phyloP scores from a whole-genome alignment of 306 rosid species.

The Ceratonia siliqua region DNA sequence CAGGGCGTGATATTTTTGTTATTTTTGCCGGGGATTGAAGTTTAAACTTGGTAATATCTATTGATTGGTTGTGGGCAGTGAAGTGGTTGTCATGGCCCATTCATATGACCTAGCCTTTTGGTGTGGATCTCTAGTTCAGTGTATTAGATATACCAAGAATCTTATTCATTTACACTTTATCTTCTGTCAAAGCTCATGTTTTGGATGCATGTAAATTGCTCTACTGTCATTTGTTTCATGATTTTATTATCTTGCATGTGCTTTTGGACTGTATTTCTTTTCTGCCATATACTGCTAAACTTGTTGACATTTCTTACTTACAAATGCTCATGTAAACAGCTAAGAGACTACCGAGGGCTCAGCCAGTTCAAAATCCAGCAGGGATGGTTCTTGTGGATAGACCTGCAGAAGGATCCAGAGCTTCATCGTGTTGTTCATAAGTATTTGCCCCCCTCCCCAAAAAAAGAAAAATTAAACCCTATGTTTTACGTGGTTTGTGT shows the following conservation, averaged over 20 bases:
- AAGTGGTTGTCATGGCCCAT: background rate
- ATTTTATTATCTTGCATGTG: background rate
- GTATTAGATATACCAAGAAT: background rate
- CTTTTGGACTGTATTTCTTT: background rate
- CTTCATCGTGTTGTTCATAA: conserved; percentile 62
- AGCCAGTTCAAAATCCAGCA: conserved; percentile 63
- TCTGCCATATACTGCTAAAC: conserved; percentile 7
- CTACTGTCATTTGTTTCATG: background rate
- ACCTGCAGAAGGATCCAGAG: conserved; percentile 55
- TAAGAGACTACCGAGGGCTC: conserved; percentile 64
- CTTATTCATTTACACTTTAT: background rate
- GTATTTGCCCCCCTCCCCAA: conserved; percentile 6
- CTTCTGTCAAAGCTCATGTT: background rate
- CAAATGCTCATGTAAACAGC: conserved; percentile 49
- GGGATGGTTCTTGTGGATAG: conserved; percentile 73
- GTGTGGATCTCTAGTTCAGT: background rate
- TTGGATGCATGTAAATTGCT: background rate
- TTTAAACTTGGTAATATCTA: conserved; percentile 14
- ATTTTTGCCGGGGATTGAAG: background rate
- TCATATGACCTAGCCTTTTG: background rate
- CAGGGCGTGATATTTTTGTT: background rate
- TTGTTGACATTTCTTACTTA: conserved; percentile 20
- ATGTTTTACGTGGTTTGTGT: conserved; percentile 43
- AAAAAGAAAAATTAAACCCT: conserved; percentile 4
- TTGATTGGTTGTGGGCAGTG: conserved; percentile 2